Evolutionary conservation across 371 early-diverging fungal genomes (phyloP).

Genomic region (Mortierella sp.): DNA sequence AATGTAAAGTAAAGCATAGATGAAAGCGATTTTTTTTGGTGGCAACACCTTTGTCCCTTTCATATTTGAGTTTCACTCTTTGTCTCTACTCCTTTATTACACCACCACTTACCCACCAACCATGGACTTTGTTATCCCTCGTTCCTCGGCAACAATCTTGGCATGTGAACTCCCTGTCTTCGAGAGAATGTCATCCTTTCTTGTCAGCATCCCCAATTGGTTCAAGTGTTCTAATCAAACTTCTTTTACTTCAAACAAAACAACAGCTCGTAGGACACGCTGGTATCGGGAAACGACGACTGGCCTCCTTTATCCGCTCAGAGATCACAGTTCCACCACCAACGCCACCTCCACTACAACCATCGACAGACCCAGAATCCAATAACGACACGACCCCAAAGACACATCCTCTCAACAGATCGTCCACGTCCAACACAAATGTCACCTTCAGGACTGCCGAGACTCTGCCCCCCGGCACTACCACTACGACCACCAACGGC

Average conservation of each 20-base stretch:
- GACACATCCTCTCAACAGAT: neutral
- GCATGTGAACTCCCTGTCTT: conserved; percentile 3
- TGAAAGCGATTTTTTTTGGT: neutral
- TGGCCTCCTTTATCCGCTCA: conserved; percentile 41
- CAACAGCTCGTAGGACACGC: conserved; percentile 50
- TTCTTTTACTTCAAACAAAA: no score
- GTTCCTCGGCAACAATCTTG: conserved; percentile 37
- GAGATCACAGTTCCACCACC: conserved; percentile 12
- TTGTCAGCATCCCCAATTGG: neutral
- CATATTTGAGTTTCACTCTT: neutral
- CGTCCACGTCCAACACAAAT: conserved; percentile 13
- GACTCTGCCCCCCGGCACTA: conserved; percentile 10
- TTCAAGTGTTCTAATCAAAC: neutral
- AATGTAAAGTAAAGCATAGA: no score
- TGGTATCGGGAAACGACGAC: conserved; percentile 47
- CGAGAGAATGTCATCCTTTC: neutral
- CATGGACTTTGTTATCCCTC: conserved; percentile 48
- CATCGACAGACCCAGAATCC: neutral
- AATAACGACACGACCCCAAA: neutral
- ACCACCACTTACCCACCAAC: neutral
- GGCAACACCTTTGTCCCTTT: neutral
- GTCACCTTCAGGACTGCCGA: conserved; percentile 48
- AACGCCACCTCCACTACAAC: neutral
- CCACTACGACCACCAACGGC: neutral
- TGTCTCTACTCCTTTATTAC: neutral